phyloP scores from a whole-genome alignment of 495 filamentous ascomycete genomes.

The Aspergillus olivimuriae region DNA sequence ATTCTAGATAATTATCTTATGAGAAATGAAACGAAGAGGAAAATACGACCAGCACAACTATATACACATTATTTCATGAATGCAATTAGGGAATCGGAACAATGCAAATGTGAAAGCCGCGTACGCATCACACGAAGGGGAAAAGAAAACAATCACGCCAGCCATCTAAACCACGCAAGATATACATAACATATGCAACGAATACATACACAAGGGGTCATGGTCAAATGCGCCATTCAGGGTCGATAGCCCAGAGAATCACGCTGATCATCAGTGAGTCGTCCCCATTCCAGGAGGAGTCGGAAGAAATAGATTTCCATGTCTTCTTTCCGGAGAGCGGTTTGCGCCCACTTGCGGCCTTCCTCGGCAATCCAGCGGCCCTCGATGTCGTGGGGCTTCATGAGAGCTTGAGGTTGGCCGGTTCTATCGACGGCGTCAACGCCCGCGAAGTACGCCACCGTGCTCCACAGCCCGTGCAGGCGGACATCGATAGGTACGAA shows the following conservation, averaged over 20 bases:
- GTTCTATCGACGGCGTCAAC: conserved; percentile 21
- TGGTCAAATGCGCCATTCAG: background rate
- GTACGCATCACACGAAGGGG: too few relatives aligned
- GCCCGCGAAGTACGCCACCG: conserved; percentile 57
- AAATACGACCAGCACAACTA: too few relatives aligned
- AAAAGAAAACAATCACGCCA: too few relatives aligned
- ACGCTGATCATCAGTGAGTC: conserved; percentile 56
- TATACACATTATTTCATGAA: too few relatives aligned
- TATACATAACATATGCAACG: background rate
- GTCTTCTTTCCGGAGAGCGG: conserved; percentile 67
- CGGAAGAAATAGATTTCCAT: conserved; percentile 81
- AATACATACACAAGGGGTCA: background rate
- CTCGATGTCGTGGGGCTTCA: conserved; percentile 38
- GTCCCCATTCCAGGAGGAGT: conserved; percentile 68
- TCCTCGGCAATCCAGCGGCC: conserved; percentile 60
- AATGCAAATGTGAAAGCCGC: too few relatives aligned
- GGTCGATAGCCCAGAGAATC: conserved; percentile 49
- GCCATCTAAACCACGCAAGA: too few relatives aligned
- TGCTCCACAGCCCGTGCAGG: conserved; percentile 57
- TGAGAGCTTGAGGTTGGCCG: conserved; percentile 11
- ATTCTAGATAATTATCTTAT: too few relatives aligned
- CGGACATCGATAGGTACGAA: conserved; percentile 71
- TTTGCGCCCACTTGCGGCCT: conserved; percentile 58
- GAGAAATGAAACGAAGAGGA: too few relatives aligned
- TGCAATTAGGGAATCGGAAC: too few relatives aligned